Base-by-base conservation (phyloP, 73 alveolate species). In the Paramecium tetraurelia region DNA sequence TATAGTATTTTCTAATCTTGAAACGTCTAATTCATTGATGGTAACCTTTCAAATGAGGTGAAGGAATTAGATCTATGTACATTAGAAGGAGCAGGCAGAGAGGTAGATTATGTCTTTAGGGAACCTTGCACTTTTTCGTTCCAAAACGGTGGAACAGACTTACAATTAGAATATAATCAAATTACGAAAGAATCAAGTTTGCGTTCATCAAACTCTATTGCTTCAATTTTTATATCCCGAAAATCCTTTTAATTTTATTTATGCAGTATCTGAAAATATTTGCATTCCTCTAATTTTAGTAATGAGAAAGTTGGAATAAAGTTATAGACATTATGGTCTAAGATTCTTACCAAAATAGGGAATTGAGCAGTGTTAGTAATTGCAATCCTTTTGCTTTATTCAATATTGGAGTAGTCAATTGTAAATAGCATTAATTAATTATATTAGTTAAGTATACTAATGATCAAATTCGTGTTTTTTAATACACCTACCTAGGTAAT, bases 81-180 rank as follows among this genome's bases (percentile, higher is more conserved):
- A 33, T 24, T 7, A 31, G 41, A 27, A 22, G 22, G 27, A 14
- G 14, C 84, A 63, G 84, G 84, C 20, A 63, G 1, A 3, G 50
- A 63, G 4, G 11, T 16, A 63, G 16, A 22, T 63, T 63, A 63
- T 63, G 41, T 31, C 41, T 4, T 1, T 1, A 63, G 84, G 46
- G 50, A 63, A 31, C 84, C 84, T 31, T 63, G 21, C 5, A 63
- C 84, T 63, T 63, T 63, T 63, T 27, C 84, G 41, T 63, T 63
- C 84, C 84, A 63, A 27, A 63, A 63, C 41, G 84, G 84, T 27
- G 84, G 84, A 63, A 33, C 84, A 63, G 84, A 63, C 84, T 63
- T 63, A 31, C 50, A 63, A 31, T 63, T n/a, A 53, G 69, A 63
- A 6, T 63, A 63, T 63, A 63, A 63, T 63, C 46, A 27, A 53